Evolutionary conservation across 108 stramenopile species (phyloP), one percentile per base, ranked within the genome.

Genomic region (Nitzschia sp.): DNA sequence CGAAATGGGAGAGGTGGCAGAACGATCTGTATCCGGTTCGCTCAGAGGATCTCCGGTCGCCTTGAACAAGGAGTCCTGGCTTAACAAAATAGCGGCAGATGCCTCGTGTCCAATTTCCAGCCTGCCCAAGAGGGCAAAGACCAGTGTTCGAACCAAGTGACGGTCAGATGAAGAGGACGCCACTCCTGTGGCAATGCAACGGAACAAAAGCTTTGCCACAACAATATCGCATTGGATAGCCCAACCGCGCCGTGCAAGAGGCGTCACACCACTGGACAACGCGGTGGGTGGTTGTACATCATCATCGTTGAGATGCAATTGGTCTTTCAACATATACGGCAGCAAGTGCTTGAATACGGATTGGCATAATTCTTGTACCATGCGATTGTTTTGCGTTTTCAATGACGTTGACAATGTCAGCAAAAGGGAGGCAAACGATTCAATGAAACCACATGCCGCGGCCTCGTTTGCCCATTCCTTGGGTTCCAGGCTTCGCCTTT

Each of bases 41-140:
- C 43, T 65, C 8, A 67, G 38, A 44, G 75, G 68, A 58, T 65
- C 63, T 1, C 68, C 75, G 29, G 22, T 53, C 6, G 72, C 25
- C 41, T 67, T 59, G 39, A 78, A 82, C 60, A 72, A 58, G 17
- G 53, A 46, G 51, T 88, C 71, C 26, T 81, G 81, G 26, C 78
- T 75, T 24, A 90, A 84, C 15, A 93, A 70, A 34, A 82, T 70
- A 20, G 63, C 71, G 2, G 89, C 89, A 6, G 82, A 64, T 1
- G 86, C 70, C 69, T 93, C 92, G 46, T 90, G 65, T 17, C 92
- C 92, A 42, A 60, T 50, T 20, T 85, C 65, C 26, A 90, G 57
- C 53, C 82, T 62, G 7, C 86, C 92, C 50, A 87, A 34, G 22
- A 93, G 53, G 39, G 82, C 63, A 71, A 86, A 86, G 22, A 79